phyloP scores from a whole-genome alignment of 2,329 filamentous ascomycete genomes.

The Pyrenophora tritici-repentis region DNA sequence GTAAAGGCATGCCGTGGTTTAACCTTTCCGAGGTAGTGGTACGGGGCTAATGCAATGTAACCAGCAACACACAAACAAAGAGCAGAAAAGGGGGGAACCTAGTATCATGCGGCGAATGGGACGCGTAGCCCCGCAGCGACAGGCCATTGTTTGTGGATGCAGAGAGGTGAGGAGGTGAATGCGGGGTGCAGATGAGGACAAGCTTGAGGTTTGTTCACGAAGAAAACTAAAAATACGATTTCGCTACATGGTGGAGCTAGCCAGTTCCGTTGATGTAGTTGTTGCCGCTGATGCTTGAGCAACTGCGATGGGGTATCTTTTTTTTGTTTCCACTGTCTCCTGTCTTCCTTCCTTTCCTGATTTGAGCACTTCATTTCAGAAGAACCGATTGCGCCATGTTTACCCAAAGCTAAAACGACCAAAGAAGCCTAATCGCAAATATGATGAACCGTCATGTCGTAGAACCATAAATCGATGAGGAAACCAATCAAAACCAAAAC shows the following conservation, averaged over 20 bases:
- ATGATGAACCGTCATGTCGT: background rate
- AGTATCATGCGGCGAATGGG: no score
- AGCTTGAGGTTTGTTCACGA: no score
- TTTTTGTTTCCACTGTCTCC: background rate
- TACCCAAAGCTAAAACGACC: conserved; percentile 7
- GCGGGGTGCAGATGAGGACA: no score
- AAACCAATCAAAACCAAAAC: background rate
- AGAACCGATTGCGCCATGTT: conserved; percentile 20
- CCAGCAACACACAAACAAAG: background rate
- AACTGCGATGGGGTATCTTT: background rate
- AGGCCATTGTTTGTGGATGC: no score
- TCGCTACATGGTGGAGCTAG: no score
- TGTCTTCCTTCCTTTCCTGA: conserved; percentile 25
- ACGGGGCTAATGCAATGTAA: no score
- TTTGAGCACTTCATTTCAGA: conserved; percentile 42
- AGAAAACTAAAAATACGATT: no score
- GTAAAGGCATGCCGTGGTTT: no score
- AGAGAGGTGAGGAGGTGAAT: no score
- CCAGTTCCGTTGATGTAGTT: background rate
- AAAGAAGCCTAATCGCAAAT: background rate
- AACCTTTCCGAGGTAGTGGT: no score
- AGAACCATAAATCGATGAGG: background rate
- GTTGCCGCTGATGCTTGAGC: background rate
- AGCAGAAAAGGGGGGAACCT: no score
- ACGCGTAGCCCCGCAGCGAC: no score